These are phyloP conservation scores for Podaxis sp. DNA, from an alignment of 768 basidiomycete genomes.

Conservation along the genomic window DNA sequence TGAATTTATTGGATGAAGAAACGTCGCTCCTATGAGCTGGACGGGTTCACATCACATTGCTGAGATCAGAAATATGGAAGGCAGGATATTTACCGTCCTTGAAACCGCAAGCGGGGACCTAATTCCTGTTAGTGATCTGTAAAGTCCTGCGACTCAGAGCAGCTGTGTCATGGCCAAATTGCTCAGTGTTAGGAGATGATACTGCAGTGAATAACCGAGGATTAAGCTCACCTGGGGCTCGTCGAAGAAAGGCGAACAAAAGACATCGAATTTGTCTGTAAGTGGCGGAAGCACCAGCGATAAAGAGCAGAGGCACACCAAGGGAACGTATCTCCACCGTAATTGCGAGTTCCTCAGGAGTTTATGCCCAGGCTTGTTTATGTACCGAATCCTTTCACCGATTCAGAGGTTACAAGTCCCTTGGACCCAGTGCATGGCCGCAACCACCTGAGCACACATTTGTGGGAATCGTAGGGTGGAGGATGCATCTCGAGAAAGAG, in stretches of 20 bases:
- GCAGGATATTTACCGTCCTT: slow-evolving; percentile 48
- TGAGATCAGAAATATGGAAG: slow-evolving; percentile 48
- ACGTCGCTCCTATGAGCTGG: slow-evolving; percentile 7
- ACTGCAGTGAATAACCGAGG: background rate
- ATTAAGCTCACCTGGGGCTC: slow-evolving; percentile 28
- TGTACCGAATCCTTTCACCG: background rate
- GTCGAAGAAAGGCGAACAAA: slow-evolving; percentile 37
- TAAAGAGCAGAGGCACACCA: slow-evolving; percentile 10
- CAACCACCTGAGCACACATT: background rate
- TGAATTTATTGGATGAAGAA: background rate
- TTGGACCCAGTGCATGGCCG: background rate
- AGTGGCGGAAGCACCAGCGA: slow-evolving; percentile 19
- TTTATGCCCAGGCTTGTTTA: background rate
- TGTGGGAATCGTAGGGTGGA: background rate
- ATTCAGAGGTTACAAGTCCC: background rate
- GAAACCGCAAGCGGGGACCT: slow-evolving; percentile 33
- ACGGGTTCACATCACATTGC: slow-evolving; percentile 32
- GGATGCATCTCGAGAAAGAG: background rate
- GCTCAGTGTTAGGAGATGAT: background rate
- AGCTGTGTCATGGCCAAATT: slow-evolving; percentile 40
- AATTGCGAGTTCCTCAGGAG: background rate
- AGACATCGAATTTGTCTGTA: slow-evolving; percentile 35
- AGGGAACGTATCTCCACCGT: background rate
- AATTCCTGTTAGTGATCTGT: slow-evolving; percentile 30
- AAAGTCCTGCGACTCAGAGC: slow-evolving; percentile 36